Evolutionary conservation across 805 yeast species (phyloP), one percentile per base, ranked within the genome.

Genomic region (Wickerhamiella sergipiensis): DNA sequence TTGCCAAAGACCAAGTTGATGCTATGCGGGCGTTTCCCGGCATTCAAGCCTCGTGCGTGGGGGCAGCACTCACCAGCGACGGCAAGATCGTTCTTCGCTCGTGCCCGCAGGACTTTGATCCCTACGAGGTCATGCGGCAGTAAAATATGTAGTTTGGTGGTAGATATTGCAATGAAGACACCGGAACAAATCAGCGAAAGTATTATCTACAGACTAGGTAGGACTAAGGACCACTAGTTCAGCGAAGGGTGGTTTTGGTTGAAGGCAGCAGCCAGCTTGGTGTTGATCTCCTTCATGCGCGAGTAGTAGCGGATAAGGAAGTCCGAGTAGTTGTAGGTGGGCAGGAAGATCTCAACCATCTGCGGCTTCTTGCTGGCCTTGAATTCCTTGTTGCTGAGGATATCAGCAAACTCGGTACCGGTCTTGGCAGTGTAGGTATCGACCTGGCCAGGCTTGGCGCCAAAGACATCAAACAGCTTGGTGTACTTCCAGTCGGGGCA

Each of bases 401-500:
- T 64, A 1, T 57, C 55, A 39, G 63, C 59, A 52, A 78, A 55
- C 50, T 73, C 72, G 57, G 72, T 64, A 36, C 67, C 63, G 3
- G 68, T 65, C n/a, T 61, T 55, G 24, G 78, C 71, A 43, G 57
- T 62, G 23, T 58, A 56, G 29, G 69, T 66, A 43, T 59, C 62
- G 49, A 68, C 46, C 46, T 53, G 54, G 47, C 60, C 58, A 48
- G 59, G 56, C 40, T 66, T 61, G 9, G 67, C 64, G 15, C 64
- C 59, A 56, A 89, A 83, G 17, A 78, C 75, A 52, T 76, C 71
- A 55, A 85, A 75, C 36, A 85, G 67, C 52, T 77, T 68, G 1
- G 81, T 74, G 95, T 95, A 88, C 55, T 82, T 72, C 95, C 96
- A 89, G 53, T 73, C 65, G 43, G 83, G 82, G 63, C 81, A 78